Conservation (phyloP, 2,329 filamentous ascomycete genomes). For the Ophiosphaerella korrae region DNA sequence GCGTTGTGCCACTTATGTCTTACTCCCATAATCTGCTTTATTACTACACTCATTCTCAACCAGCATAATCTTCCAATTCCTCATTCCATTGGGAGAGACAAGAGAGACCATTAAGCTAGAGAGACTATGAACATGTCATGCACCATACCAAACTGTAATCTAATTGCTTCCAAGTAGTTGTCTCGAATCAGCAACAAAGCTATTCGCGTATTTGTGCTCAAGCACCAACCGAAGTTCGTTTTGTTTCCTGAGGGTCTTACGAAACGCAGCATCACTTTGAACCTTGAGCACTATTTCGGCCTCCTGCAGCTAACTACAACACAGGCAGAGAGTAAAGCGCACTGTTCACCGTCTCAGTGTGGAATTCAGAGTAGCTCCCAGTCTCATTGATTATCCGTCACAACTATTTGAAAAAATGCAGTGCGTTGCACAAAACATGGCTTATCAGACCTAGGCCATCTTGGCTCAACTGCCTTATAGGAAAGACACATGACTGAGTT, state of each 20-base stretch:
- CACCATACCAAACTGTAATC: no score
- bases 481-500: background rate
- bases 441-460: background rate
- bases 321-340: background rate
- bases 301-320: background rate
- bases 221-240: background rate
- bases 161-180: background rate
- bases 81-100: no score
- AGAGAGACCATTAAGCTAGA: no score
- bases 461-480: background rate
- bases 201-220: background rate
- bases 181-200: no score
- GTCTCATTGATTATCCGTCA: background rate
- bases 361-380: background rate
- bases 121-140: no score
- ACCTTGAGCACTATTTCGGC: background rate
- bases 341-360: background rate
- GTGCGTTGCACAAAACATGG: conserved; percentile 1
- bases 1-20: no score
- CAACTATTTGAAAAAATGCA: background rate
- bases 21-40: no score
- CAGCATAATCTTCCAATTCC: no score
- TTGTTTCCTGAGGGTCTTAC: conserved; percentile 5
- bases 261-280: conserved; percentile 5
- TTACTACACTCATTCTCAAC: no score